A percentile compares a stretch with the other conserved stretches of the same genome.
Evolutionary conservation across 2,329 filamentous ascomycete genomes (phyloP).

Genomic region (Macroventuria anomochaeta): DNA sequence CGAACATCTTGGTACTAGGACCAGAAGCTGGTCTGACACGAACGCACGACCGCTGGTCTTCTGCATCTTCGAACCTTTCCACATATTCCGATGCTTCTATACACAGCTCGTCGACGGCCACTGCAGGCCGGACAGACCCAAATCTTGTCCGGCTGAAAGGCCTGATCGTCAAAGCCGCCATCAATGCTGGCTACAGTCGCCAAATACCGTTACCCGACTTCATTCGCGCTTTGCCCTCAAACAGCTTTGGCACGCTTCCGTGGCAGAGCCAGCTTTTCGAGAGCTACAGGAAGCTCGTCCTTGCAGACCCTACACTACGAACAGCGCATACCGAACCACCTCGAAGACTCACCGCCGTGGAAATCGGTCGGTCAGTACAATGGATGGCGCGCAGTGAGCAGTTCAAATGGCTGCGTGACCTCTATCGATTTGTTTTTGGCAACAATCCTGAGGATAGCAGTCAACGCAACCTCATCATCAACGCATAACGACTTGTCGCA

Average conservation of each 20-base stretch:
- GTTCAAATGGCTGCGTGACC: slow-evolving; percentile 79
- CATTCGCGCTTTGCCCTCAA: slow-evolving; percentile 74
- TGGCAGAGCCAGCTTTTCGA: slow-evolving; percentile 76
- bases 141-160: slow-evolving; percentile 80
- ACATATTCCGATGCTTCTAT: slow-evolving; percentile 74
- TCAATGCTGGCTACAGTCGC: slow-evolving; percentile 81
- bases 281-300: slow-evolving; percentile 80
- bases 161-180: slow-evolving; percentile 82
- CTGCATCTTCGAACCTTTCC: slow-evolving; percentile 74
- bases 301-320: slow-evolving; percentile 72
- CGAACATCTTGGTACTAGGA: slow-evolving; percentile 87
- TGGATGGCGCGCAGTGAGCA: slow-evolving; percentile 76
- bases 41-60: slow-evolving; percentile 78
- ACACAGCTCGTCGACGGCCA: slow-evolving; percentile 73
- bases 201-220: slow-evolving; percentile 72
- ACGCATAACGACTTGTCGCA: slow-evolving; percentile 33
- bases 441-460: slow-evolving; percentile 81
- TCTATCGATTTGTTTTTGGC: slow-evolving; percentile 85
- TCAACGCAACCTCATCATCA: slow-evolving; percentile 68
- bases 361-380: slow-evolving; percentile 79
- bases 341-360: slow-evolving; percentile 70
- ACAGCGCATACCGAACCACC: slow-evolving; percentile 57
- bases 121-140: slow-evolving; percentile 72
- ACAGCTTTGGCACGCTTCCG: slow-evolving; percentile 76
- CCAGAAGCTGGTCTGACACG: slow-evolving; percentile 62